phyloP scores from a whole-genome alignment of 441 rosid species.

The Gossypium lobatum region DNA sequence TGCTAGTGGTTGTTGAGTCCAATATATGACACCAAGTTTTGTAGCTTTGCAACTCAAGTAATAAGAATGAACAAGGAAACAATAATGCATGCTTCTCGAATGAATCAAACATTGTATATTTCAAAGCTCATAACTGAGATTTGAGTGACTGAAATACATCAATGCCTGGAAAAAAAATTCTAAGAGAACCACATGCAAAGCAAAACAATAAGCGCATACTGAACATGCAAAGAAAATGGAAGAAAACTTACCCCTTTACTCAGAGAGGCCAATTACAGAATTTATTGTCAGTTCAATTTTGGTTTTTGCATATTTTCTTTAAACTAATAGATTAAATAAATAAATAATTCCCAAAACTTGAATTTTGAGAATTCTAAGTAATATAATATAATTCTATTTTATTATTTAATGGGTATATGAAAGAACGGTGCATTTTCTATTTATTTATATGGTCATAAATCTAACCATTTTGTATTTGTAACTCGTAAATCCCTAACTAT shows the following conservation, averaged over 20 bases:
- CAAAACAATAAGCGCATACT: not conserved
- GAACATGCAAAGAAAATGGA: not conserved
- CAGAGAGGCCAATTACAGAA: conserved; percentile 24
- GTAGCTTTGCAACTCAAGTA: not conserved
- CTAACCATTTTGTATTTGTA: conserved; percentile 6
- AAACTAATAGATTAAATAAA: conserved; percentile 14
- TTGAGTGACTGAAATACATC: not conserved
- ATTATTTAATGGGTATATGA: not conserved
- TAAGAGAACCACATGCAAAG: conserved; percentile 3
- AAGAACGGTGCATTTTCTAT: not conserved
- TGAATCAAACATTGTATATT: not conserved
- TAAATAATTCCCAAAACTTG: conserved; percentile 4
- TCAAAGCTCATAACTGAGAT: not conserved
- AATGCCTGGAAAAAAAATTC: not conserved
- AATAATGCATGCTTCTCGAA: not conserved
- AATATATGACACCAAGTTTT: not conserved
- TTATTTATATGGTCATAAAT: not conserved
- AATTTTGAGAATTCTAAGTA: not conserved
- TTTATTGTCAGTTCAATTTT: conserved; percentile 15
- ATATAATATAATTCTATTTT: not conserved
- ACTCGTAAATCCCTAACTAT: conserved; percentile 24
- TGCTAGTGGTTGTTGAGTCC: not conserved
- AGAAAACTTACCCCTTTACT: conserved; percentile 21
- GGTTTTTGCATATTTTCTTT: conserved; percentile 13
- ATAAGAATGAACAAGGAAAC: not conserved